Evolutionary conservation across 768 basidiomycete genomes (phyloP), one percentile per base, ranked within the genome.

Genomic region (Russula olivacea): DNA sequence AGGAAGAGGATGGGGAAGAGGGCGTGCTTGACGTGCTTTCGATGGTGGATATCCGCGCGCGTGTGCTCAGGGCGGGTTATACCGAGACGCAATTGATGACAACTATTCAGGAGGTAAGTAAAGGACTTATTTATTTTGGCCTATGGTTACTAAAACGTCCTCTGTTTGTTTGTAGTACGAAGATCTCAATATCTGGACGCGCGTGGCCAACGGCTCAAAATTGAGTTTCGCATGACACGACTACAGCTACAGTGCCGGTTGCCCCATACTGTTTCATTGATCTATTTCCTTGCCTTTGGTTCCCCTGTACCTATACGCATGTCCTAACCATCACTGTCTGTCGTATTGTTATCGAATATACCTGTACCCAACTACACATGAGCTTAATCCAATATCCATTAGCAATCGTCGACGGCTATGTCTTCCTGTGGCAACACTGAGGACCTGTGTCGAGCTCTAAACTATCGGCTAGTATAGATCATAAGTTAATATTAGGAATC

Each of bases 71-170:
- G 51, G 86, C 85, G 67, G 95, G 95, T 19, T 97, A 88, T 75
- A 98, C 93, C 15, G 96, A 99, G 72, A 85, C 81, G 1, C 89
- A 93, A 74, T 80, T 99, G 15, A 91, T 88, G 79, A 87, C 91
- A 65, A 91, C 92, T 0, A 88, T 98, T 55, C 69, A 79, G 19
- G 80, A 89, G 79, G 94, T 94, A 70, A 57, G 34, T 28, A 28
- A 28, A 28, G 28, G 28, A n/a, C n/a, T n/a, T n/a, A n/a, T n/a
- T n/a, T n/a, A n/a, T n/a, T n/a, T n/a, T n/a, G n/a, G n/a, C n/a
- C n/a, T n/a, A n/a, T n/a, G n/a, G n/a, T n/a, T n/a, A 28, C 28
- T 32, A 32, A 32, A 32, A 32, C 32, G 32, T 32, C 30, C 30
- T 30, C 4, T 4, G 8, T 21, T 43, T 30, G 28, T 30, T 51